These are phyloP conservation scores for Incumbomyces delicatus DNA, from an alignment of 2,329 filamentous ascomycete genomes.

Conservation along the genomic window DNA sequence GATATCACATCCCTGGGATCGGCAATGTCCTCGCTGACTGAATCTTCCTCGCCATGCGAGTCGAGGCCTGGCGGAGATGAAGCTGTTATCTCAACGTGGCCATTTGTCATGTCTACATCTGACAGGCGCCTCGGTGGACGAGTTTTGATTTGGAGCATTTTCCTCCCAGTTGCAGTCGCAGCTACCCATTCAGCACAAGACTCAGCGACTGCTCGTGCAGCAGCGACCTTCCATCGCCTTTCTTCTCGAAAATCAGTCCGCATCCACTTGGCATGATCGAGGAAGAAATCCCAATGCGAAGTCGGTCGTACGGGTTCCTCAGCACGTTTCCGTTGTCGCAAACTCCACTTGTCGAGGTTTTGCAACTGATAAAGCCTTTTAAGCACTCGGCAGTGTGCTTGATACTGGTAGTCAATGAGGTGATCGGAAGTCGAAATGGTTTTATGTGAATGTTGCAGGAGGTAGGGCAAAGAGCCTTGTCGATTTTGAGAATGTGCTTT, in stretches of 20 bases:
- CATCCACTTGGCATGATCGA: conserved; percentile 97
- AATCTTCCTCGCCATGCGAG: conserved; percentile 53
- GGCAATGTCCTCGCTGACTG: conserved; percentile 35
- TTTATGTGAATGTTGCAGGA: conserved; percentile 77
- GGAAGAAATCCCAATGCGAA: conserved; percentile 74
- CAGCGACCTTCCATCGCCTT: conserved; percentile 80
- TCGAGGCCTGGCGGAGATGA: conserved; percentile 60
- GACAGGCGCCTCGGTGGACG: conserved; percentile 36
- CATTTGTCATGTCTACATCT: conserved; percentile 17
- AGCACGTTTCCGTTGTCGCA: conserved; percentile 77
- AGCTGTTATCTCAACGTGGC: conserved; percentile 16
- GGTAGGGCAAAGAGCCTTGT: conserved; percentile 50
- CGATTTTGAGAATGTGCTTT: conserved; percentile 47
- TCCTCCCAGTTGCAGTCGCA: conserved; percentile 53
- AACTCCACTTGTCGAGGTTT: conserved; percentile 82
- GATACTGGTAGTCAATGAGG: conserved; percentile 71
- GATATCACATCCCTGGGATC: conserved; percentile 32
- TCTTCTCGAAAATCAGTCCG: conserved; percentile 91
- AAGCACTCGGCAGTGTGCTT: conserved; percentile 77
- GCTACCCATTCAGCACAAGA: conserved; percentile 77
- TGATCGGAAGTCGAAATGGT: conserved; percentile 79
- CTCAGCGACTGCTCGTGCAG: conserved; percentile 68
- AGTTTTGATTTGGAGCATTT: conserved; percentile 57
- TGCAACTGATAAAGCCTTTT: conserved; percentile 84
- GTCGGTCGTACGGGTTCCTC: conserved; percentile 67